Base-by-base conservation (phyloP, 2,329 filamentous ascomycete species). In the Dothideomycetes sp. region DNA sequence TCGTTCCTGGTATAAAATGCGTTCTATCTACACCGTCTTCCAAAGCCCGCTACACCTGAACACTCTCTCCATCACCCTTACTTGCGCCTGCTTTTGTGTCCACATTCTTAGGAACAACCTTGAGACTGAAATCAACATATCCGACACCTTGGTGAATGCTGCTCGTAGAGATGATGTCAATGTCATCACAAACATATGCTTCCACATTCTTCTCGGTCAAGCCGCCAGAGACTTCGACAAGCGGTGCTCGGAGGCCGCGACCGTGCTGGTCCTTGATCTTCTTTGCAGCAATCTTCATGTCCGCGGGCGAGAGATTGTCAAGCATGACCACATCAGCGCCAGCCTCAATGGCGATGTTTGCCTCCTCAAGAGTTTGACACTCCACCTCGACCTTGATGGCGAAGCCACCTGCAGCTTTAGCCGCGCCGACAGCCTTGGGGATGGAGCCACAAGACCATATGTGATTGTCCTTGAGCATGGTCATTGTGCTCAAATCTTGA, bases 381-480 rank as follows among this genome's bases (percentile, higher is more conserved):
- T 98, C 89, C 17, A 98, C 91, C 66, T 98, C 91, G 31, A 98
- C 75, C 70, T 96, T 98, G 43, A 94, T 71, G 31, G 84, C 78
- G 62, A 96, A 98, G 0, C 91, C 91, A 7, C 79, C 89, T 0
- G 81, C 85, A 9, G 79, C 72, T 58, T 85, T 85, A 17, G 91
- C 91, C 2, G 89, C 85, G 31, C 69, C 68, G 17, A 98, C 88
- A 4, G 91, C 91, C 16, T 83, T 77, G 1, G 82, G 79, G 60
- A 98, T 96, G 56, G 82, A 84, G 18, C 70, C 70, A 39, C 83
- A 81, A 46, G 85, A 86, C 82, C 89, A 95, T 42, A 98, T 81
- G 63, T 98, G 91, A 63, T 98, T 98, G 64, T 98, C 91, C 68
- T 98, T 98, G 48, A 98, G 72, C 91, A 98, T 98, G 41, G 88